Percentiles rank a stretch among this genome's conserved stretches.
Evolutionary conservation across 1,284 basidiomycete genomes (phyloP).

Genomic region (Heterobasidion annosum): DNA sequence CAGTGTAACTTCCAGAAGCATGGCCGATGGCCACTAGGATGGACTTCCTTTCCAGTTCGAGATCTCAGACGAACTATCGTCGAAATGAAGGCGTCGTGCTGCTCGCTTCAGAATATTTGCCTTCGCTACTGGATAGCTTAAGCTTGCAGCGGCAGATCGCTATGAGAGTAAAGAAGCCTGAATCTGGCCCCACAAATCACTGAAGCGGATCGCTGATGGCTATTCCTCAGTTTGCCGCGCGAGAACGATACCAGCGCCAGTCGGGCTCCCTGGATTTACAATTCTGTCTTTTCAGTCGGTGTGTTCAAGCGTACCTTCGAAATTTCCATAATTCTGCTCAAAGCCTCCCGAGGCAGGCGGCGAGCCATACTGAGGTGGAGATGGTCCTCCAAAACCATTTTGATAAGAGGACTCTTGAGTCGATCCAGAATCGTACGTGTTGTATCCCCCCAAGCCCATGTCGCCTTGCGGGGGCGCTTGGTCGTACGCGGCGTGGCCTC

Average conservation of each 20-base stretch:
- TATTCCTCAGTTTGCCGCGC: background rate
- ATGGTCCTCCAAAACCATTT: conserved; percentile 35
- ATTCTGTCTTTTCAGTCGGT: background rate
- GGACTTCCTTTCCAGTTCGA: background rate
- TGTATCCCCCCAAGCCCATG: conserved; percentile 39
- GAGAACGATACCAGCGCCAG: background rate
- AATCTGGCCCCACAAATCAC: background rate
- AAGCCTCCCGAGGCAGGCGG: conserved; percentile 34
- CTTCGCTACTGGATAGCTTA: conserved; percentile 4
- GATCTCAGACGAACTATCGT: background rate
- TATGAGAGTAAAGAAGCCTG: background rate
- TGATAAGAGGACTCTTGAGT: conserved; percentile 61
- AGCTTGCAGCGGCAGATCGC: background rate
- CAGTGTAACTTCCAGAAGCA: background rate
- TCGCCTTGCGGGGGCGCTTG: conserved; percentile 53
- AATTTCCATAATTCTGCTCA: conserved; percentile 51
- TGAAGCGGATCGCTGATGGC: background rate
- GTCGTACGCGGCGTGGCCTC: conserved; percentile 48
- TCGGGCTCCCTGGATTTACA: background rate
- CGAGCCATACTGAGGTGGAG: conserved; percentile 34
- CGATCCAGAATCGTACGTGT: conserved; percentile 52
- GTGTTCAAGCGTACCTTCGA: conserved; percentile 72
- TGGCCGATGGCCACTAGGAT: background rate
- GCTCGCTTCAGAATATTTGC: background rate
- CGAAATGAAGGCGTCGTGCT: background rate